These are phyloP conservation scores for Chaetomiaceae sp. DNA, from an alignment of 2,329 filamentous ascomycete genomes.

Conservation along the genomic window DNA sequence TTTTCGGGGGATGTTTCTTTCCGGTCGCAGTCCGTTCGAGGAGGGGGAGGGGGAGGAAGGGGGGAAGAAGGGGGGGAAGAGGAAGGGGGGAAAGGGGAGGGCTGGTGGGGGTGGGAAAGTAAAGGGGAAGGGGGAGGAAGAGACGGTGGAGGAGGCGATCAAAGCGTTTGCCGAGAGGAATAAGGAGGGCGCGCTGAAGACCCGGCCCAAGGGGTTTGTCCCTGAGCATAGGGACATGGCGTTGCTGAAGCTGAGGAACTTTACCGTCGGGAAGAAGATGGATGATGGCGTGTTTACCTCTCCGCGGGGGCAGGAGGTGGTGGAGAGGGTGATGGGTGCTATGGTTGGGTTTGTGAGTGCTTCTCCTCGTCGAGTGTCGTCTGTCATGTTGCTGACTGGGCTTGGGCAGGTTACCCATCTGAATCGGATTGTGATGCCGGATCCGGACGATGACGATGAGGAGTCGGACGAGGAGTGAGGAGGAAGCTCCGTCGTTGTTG, in stretches of 20 bases:
- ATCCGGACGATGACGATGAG: slow-evolving; percentile 49
- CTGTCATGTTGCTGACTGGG: slow-evolving; percentile 10
- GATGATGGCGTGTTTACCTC: slow-evolving; percentile 60
- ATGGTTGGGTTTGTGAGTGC: slow-evolving; percentile 76
- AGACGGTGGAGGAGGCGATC: slow-evolving; percentile 54
- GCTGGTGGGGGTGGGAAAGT: neutral
- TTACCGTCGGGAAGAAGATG: slow-evolving; percentile 65
- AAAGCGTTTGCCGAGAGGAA: slow-evolving; percentile 69
- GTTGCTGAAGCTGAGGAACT: slow-evolving; percentile 74
- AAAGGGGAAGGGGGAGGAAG: slow-evolving; percentile 37
- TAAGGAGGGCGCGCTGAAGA: slow-evolving; percentile 72
- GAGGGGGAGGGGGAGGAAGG: neutral
- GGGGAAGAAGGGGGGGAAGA: neutral
- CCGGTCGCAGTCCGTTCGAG: neutral
- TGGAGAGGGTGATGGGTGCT: slow-evolving; percentile 59
- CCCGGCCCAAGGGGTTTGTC: slow-evolving; percentile 66
- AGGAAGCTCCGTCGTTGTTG: too few relatives aligned
- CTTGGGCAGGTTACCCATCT: slow-evolving; percentile 60
- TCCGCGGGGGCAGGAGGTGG: slow-evolving; percentile 54
- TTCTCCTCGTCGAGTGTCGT: neutral
- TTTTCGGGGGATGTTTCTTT: slow-evolving; percentile 62
- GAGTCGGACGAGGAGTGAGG: slow-evolving; percentile 42
- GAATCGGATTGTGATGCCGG: slow-evolving; percentile 70
- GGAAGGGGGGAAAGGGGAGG: too few relatives aligned
- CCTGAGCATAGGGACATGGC: slow-evolving; percentile 57